Conservation (phyloP, 2,329 filamentous ascomycete genomes). For the Colletotrichum magnum region DNA sequence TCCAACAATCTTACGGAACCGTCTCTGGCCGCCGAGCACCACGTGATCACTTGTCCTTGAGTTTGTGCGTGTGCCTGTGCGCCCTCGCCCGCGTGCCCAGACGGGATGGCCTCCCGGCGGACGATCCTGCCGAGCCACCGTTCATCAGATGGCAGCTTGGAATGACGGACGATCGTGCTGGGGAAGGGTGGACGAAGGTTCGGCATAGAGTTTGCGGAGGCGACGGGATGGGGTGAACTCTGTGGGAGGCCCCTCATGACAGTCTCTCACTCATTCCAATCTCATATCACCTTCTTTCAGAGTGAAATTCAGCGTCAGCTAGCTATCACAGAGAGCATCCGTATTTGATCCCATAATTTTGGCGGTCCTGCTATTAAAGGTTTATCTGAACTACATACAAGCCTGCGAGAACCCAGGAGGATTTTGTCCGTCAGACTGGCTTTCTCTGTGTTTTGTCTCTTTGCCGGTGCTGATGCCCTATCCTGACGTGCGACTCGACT, state of each 20-base stretch:
- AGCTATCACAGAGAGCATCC: too few species aligned
- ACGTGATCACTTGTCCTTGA: conserved; percentile 10
- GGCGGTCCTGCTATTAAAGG: conserved; percentile 36
- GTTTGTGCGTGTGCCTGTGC: too few species aligned
- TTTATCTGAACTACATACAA: conserved; percentile 31
- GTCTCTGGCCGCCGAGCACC: conserved; percentile 5
- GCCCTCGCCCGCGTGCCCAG: conserved; percentile 13
- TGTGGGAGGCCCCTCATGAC: not conserved
- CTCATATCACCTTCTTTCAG: not conserved
- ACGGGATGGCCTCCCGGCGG: conserved; percentile 15
- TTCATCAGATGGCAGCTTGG: conserved; percentile 33
- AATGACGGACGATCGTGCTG: conserved; percentile 25
- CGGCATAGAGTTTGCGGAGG: conserved; percentile 10
- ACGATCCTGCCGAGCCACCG: conserved; percentile 11
- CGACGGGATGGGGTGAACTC: conserved; percentile 9
- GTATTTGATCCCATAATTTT: conserved; percentile 10
- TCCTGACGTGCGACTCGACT: conserved; percentile 14
- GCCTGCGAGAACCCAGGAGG: conserved; percentile 7
- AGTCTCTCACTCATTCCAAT: not conserved
- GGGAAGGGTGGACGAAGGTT: conserved; percentile 5
- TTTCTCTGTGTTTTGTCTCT: conserved; percentile 3
- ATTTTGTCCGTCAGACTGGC: conserved; percentile 3
- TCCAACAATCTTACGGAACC: conserved; percentile 9
- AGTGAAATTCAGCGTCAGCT: too few species aligned
- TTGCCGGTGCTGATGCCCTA: conserved; percentile 6